A percentile compares a stretch with the other conserved stretches of the same genome.
phyloP scores from a whole-genome alignment of 2,329 filamentous ascomycete genomes.

The Curvularia sp. region DNA sequence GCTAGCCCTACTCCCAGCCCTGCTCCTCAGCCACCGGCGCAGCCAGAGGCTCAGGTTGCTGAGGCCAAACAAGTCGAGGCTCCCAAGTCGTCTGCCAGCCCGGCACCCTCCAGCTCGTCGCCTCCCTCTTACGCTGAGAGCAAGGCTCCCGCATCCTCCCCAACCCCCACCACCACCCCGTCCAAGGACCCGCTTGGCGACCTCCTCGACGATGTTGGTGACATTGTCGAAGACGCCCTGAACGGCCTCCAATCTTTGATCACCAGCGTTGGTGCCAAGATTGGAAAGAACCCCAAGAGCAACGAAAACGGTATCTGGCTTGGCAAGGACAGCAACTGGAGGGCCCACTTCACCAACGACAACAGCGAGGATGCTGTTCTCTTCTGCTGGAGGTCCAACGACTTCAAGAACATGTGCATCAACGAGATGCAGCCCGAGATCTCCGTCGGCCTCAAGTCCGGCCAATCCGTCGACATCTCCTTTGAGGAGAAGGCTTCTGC shows the following conservation, averaged over 20 bases:
- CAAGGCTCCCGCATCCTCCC: slow-evolving; percentile 9
- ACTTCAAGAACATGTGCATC: slow-evolving; percentile 48
- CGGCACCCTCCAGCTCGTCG: not conserved
- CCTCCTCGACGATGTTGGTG: slow-evolving; percentile 14
- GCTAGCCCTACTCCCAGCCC: slow-evolving; percentile 22
- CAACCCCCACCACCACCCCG: not conserved
- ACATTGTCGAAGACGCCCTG: slow-evolving; percentile 20
- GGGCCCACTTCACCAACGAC: slow-evolving; percentile 49
- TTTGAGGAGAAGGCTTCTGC: slow-evolving; percentile 50
- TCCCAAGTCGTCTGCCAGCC: slow-evolving; percentile 17
- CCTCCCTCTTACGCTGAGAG: not conserved
- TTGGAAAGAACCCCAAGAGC: slow-evolving; percentile 40
- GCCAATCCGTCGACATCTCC: slow-evolving; percentile 50
- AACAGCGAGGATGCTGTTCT: slow-evolving; percentile 41
- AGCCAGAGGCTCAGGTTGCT: slow-evolving; percentile 19
- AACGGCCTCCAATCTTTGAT: slow-evolving; percentile 32
- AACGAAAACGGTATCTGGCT: slow-evolving; percentile 48
- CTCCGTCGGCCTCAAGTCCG: slow-evolving; percentile 51
- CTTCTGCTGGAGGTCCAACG: slow-evolving; percentile 48
- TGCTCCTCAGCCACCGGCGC: slow-evolving; percentile 13
- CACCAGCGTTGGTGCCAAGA: slow-evolving; percentile 29
- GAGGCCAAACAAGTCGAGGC: slow-evolving; percentile 23
- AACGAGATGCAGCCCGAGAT: slow-evolving; percentile 48
- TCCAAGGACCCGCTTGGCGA: slow-evolving; percentile 8
- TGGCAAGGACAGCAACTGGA: slow-evolving; percentile 45